phyloP scores from a whole-genome alignment of 139 green algal genomes.

The Closterium sp. region DNA sequence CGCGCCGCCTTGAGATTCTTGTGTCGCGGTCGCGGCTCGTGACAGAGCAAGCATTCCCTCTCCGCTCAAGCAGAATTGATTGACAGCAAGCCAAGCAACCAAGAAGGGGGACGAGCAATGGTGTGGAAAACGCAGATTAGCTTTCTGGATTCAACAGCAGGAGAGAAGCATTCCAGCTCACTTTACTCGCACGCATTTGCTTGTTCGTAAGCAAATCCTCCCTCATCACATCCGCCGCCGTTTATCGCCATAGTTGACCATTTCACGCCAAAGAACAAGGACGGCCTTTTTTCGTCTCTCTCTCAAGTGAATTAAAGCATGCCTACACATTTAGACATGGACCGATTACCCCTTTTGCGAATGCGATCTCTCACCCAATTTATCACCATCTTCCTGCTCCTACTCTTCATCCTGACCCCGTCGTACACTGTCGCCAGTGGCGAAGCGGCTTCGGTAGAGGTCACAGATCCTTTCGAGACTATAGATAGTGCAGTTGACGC shows the following conservation, averaged over 20 bases:
- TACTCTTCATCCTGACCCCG: not conserved
- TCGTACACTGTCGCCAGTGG: not conserved
- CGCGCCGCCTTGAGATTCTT: not conserved
- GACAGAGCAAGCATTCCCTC: not conserved
- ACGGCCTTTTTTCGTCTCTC: too few species aligned
- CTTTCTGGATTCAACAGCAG: too few species aligned
- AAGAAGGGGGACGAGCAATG: not conserved
- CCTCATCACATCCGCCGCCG: too few species aligned
- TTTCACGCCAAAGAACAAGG: too few species aligned
- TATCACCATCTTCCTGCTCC: not conserved
- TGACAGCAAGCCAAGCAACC: not conserved
- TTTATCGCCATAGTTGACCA: too few species aligned
- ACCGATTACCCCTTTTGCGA: not conserved
- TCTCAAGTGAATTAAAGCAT: too few species aligned
- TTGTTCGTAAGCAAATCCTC: too few species aligned
- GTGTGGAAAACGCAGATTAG: too few species aligned
- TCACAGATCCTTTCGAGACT: not conserved
- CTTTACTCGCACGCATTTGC: too few species aligned
- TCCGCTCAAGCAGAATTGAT: too few species aligned
- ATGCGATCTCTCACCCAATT: not conserved
- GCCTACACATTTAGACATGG: not conserved
- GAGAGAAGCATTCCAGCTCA: too few species aligned
- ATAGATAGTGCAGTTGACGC: not conserved
- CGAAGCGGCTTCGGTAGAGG: not conserved
- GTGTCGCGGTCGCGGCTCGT: not conserved